A percentile compares a stretch with the other conserved stretches of the same genome.
These are phyloP conservation scores for Fusarium sp. DNA, from an alignment of 2,329 filamentous ascomycete species.

Conservation along the genomic window DNA sequence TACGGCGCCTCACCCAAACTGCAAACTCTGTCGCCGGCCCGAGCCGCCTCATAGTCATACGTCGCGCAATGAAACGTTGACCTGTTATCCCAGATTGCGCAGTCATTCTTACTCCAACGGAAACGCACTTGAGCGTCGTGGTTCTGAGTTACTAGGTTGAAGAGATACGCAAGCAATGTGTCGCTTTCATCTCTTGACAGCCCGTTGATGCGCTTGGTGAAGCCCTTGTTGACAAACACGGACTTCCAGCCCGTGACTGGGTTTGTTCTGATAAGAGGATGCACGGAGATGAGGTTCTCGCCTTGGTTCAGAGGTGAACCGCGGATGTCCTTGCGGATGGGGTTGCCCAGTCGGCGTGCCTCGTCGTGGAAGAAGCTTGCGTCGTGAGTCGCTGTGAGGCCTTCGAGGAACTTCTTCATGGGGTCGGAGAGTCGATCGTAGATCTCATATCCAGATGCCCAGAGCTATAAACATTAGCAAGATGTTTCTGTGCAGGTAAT, in stretches of 20 bases:
- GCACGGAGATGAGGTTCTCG: constrained; percentile 61
- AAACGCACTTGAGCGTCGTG: constrained; percentile 70
- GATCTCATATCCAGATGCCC: constrained; percentile 72
- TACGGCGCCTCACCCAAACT: constrained; percentile 61
- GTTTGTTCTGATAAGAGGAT: constrained; percentile 71
- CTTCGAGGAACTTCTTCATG: constrained; percentile 62
- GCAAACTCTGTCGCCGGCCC: constrained; percentile 58
- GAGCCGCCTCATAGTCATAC: constrained; percentile 68
- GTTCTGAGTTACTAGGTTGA: constrained; percentile 65
- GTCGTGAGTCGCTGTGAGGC: constrained; percentile 62
- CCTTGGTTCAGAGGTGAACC: constrained; percentile 71
- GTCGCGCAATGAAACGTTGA: constrained; percentile 67
- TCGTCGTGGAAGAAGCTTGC: constrained; percentile 65
- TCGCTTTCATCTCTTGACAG: constrained; percentile 67
- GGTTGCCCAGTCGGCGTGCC: constrained; percentile 61
- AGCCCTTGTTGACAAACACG: constrained; percentile 64
- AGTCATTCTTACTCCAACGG: constrained; percentile 65
- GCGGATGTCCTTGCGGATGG: constrained; percentile 58
- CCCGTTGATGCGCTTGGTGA: constrained; percentile 68
- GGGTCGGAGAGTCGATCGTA: constrained; percentile 67
- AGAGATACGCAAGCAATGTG: constrained; percentile 62
- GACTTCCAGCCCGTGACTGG: constrained; percentile 71
- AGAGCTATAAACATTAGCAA: constrained; percentile 63
- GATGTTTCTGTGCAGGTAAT: not conserved
- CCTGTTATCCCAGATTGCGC: constrained; percentile 76